Evolutionary conservation across 495 filamentous ascomycete species (phyloP).

Genomic region (Aspergillus avenaceus): DNA sequence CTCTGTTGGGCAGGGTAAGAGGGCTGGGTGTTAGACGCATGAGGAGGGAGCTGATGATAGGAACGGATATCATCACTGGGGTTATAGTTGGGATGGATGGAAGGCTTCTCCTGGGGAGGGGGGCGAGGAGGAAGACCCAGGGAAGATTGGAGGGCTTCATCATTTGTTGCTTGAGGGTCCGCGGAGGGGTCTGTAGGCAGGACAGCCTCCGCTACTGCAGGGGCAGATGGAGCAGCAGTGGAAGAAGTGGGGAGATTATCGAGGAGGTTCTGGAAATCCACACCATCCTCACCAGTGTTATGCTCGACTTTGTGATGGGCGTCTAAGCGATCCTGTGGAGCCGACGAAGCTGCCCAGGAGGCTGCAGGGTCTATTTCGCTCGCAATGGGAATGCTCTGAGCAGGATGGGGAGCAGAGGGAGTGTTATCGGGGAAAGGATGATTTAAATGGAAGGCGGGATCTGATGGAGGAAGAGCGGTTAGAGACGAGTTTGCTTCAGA

Average conservation of each 20-base stretch:
- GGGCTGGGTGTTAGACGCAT: constrained; percentile 29
- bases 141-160: constrained; percentile 34
- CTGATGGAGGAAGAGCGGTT: constrained; percentile 26
- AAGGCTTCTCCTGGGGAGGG: constrained; percentile 51
- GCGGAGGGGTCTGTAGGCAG: constrained; percentile 26
- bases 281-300: constrained; percentile 30
- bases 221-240: constrained; percentile 30
- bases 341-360: constrained; percentile 15
- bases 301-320: constrained; percentile 13
- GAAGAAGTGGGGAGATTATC: constrained; percentile 47
- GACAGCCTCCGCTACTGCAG: constrained; percentile 24
- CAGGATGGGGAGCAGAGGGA: constrained; percentile 39
- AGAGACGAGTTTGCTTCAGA: constrained; percentile 22
- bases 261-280: constrained; percentile 50
- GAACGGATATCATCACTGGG: constrained; percentile 52
- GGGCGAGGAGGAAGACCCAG: constrained; percentile 45
- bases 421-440: constrained; percentile 35
- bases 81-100: constrained; percentile 53
- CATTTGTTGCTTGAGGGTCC: constrained; percentile 30
- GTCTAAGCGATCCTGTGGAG: constrained; percentile 26
- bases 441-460: constrained; percentile 30
- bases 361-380: constrained; percentile 30
- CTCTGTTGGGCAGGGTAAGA: constrained; percentile 38
- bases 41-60: constrained; percentile 49
- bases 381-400: constrained; percentile 33